phyloP scores from a whole-genome alignment of 2,329 filamentous ascomycete species.

The Fusarium sterilihyphosum region DNA sequence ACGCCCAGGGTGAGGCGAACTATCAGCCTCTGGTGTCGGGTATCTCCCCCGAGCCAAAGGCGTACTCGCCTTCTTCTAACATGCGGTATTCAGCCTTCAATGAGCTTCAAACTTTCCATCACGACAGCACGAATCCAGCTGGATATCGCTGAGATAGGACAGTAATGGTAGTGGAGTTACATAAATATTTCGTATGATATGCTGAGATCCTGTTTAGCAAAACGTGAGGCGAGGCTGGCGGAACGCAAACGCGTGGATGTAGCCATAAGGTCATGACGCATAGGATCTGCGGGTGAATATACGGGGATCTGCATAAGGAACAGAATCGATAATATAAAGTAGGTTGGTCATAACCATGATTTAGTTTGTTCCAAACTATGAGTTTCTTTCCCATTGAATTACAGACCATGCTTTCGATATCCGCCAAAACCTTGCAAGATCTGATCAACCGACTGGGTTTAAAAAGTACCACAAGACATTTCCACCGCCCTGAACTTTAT shows the following conservation, averaged over 20 bases:
- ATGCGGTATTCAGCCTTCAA: background rate
- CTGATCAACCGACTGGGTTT: background rate
- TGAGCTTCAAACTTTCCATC: background rate
- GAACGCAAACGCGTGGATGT: background rate
- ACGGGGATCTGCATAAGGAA: background rate
- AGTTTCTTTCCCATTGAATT: too few species aligned
- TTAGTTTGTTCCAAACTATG: background rate
- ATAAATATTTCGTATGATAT: background rate
- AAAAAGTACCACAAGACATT: background rate
- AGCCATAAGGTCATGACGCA: too few species aligned
- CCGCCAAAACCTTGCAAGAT: too few species aligned
- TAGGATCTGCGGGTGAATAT: background rate
- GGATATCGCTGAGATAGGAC: background rate
- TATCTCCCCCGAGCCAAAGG: background rate
- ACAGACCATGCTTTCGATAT: background rate
- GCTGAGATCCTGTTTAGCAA: too few species aligned
- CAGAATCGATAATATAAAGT: rapidly evolving
- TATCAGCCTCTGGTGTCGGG: background rate
- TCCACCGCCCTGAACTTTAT: background rate
- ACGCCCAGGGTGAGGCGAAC: background rate
- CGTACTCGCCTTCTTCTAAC: background rate
- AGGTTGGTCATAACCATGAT: background rate
- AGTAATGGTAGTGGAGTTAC: rapidly evolving
- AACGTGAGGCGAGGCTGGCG: too few species aligned
- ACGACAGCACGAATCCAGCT: background rate